A percentile compares a stretch with the other conserved stretches of the same genome.
phyloP scores from a whole-genome alignment of 331 rosid species.

The Quercus tomentella region DNA sequence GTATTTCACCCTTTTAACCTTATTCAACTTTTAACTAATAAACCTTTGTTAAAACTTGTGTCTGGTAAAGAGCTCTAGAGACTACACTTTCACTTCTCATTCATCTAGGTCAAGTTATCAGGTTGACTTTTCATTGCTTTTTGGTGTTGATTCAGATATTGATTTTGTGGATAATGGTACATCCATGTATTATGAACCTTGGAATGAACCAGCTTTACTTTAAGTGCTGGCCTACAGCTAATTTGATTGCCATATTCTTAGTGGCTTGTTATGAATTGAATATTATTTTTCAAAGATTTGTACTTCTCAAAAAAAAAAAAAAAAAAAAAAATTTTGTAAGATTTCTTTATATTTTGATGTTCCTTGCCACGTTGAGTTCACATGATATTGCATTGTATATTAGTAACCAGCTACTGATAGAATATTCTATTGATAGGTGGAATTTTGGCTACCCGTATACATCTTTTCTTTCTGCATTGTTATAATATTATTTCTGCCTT shows the following conservation, averaged over 20 bases:
- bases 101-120: background rate
- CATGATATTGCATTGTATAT: background rate
- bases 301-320: too few relatives aligned
- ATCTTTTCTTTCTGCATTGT: background rate
- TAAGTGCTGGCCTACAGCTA: background rate
- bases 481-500: background rate
- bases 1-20: background rate
- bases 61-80: background rate
- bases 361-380: background rate
- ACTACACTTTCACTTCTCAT: background rate
- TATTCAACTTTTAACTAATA: background rate
- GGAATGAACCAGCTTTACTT: background rate
- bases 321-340: background rate
- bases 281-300: background rate
- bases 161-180: too few relatives aligned
- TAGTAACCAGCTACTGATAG: background rate
- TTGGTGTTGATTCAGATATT: background rate
- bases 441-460: background rate
- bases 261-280: background rate
- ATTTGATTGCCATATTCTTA: background rate
- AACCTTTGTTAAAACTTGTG: background rate
- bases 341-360: background rate
- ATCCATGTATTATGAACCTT: background rate
- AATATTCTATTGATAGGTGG: background rate
- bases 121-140: background rate